phyloP scores from a whole-genome alignment of 192 early-diverging fungal species.

The Gonapodya sp. region DNA sequence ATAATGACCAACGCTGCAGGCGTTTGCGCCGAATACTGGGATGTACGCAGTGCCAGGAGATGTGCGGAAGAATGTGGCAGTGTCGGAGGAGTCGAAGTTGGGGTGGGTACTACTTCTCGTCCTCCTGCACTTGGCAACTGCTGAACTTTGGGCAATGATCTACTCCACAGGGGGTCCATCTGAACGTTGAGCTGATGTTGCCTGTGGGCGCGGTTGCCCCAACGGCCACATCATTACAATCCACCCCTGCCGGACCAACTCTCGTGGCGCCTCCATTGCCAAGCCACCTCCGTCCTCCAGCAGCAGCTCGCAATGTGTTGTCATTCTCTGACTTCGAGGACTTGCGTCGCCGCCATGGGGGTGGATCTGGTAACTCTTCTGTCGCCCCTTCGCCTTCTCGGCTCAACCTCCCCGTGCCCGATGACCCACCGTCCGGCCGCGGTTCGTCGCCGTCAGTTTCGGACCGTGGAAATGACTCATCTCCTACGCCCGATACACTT shows the following conservation, averaged over 20 bases:
- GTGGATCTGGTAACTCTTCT: neutral
- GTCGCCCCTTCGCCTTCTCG: neutral
- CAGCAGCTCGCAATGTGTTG: neutral
- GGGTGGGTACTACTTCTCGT: too few species aligned
- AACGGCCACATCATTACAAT: neutral
- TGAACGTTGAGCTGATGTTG: too few species aligned
- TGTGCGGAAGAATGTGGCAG: neutral
- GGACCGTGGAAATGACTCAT: neutral
- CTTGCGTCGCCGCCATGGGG: neutral
- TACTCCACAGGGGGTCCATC: too few species aligned
- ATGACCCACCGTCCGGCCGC: neutral
- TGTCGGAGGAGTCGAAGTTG: neutral
- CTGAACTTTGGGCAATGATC: too few species aligned
- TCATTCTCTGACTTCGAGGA: neutral
- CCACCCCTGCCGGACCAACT: neutral
- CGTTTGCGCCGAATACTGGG: neutral
- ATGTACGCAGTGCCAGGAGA: neutral
- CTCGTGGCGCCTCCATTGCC: neutral
- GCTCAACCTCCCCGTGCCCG: neutral
- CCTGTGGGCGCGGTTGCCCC: too few species aligned
- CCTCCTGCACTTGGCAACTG: too few species aligned
- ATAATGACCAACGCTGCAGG: neutral
- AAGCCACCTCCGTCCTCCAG: neutral
- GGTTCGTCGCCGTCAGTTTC: neutral
- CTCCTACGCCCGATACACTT: neutral